These are phyloP conservation scores for Torulaspora microellipsoides DNA, from an alignment of 805 yeast species.

Conservation along the genomic window DNA sequence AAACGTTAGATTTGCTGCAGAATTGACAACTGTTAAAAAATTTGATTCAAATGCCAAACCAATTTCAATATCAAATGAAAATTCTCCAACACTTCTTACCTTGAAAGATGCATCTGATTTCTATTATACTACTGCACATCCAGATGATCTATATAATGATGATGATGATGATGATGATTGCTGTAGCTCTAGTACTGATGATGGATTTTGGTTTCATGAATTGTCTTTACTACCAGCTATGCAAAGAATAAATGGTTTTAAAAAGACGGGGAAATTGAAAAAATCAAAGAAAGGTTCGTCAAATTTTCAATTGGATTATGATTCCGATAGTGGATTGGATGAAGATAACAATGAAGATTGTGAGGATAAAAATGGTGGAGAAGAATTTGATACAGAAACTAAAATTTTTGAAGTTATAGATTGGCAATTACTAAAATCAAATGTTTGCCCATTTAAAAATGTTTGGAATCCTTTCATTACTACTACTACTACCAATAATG, in stretches of 20 bases:
- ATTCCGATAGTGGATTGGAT: constrained; percentile 19
- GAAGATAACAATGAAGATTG: constrained; percentile 12
- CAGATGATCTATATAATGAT: constrained; percentile 8
- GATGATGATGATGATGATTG: constrained; percentile 5
- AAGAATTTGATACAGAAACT: constrained; percentile 1
- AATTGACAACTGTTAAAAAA: constrained; percentile 57
- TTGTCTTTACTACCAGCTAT: constrained; percentile 10
- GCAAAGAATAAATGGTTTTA: constrained; percentile 5
- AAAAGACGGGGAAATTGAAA: not conserved
- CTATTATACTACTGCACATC: constrained; percentile 1
- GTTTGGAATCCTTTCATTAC: constrained; percentile 8
- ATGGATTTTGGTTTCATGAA: constrained; percentile 20
- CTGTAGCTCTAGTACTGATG: constrained; percentile 8
- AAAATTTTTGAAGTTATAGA: constrained; percentile 9
- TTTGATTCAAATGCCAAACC: constrained; percentile 61
- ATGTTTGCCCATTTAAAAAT: constrained; percentile 8
- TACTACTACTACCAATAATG: not conserved
- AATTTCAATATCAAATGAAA: constrained; percentile 54
- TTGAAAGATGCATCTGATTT: constrained; percentile 14
- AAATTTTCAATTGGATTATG: constrained; percentile 18
- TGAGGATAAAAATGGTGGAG: not conserved
- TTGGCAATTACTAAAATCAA: constrained; percentile 11
- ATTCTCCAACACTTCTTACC: constrained; percentile 36
- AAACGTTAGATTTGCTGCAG: constrained; percentile 60
- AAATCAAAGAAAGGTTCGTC: constrained; percentile 1